These are phyloP conservation scores for Collybia mongolica DNA, from an alignment of 768 basidiomycete genomes.

Conservation along the genomic window DNA sequence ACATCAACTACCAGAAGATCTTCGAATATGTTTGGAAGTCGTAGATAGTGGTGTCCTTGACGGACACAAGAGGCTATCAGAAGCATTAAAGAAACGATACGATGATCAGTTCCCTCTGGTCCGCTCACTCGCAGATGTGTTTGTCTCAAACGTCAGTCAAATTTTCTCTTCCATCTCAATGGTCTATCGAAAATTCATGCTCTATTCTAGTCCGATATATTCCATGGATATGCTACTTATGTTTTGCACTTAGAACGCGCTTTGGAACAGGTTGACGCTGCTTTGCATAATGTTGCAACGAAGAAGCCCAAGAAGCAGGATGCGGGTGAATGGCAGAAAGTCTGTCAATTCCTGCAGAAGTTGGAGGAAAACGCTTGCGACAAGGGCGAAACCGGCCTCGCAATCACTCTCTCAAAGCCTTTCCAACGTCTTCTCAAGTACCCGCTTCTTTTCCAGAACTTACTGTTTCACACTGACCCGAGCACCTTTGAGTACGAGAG, in stretches of 20 bases:
- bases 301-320: slow-evolving; percentile 87
- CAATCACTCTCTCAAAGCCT: slow-evolving; percentile 94
- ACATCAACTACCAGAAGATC: slow-evolving; percentile 82
- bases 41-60: slow-evolving; percentile 84
- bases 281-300: slow-evolving; percentile 59
- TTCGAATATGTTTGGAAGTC: slow-evolving; percentile 83
- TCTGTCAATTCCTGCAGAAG: slow-evolving; percentile 69
- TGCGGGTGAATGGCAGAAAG: slow-evolving; percentile 72
- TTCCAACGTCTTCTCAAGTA: slow-evolving; percentile 97
- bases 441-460: slow-evolving; percentile 95
- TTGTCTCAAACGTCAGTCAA: slow-evolving; percentile 81
- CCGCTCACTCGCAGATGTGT: slow-evolving; percentile 92
- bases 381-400: slow-evolving; percentile 90
- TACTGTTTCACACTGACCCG: slow-evolving; percentile 95
- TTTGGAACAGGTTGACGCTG: slow-evolving; percentile 82
- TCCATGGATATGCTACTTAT: slow-evolving; percentile 91
- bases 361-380: slow-evolving; percentile 81
- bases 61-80: slow-evolving; percentile 84
- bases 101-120: slow-evolving; percentile 96
- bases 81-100: slow-evolving; percentile 85
- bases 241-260: slow-evolving; percentile 94
- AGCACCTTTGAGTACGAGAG: slow-evolving; percentile 97
- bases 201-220: slow-evolving; percentile 75
- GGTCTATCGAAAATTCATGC: slow-evolving; percentile 9
- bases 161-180: slow-evolving; percentile 7